phyloP scores from a whole-genome alignment of 768 basidiomycete species.

The Russula dissimulans region DNA sequence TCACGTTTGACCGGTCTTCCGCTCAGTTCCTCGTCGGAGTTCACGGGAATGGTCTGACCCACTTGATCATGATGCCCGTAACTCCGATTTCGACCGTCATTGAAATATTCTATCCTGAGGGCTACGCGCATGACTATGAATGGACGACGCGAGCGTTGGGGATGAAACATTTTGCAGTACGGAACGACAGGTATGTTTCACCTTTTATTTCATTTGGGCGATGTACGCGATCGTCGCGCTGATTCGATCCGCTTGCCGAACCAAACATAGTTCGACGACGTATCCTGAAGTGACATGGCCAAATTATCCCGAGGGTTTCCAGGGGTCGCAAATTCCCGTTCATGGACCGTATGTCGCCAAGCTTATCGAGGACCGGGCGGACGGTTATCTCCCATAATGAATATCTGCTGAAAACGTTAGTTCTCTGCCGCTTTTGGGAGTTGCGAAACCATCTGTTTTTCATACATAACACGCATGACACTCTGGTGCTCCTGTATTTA shows the following conservation, averaged over 20 bases:
- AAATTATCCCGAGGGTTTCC: constrained; percentile 78
- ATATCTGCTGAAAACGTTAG: no score
- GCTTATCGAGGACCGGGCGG: constrained; percentile 63
- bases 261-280: constrained; percentile 28
- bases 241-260: neutral
- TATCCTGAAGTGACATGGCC: constrained; percentile 44
- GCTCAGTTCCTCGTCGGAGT: constrained; percentile 18
- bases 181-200: constrained; percentile 60
- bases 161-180: constrained; percentile 66
- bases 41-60: constrained; percentile 68
- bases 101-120: constrained; percentile 73
- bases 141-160: constrained; percentile 72
- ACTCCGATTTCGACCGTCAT: constrained; percentile 72
- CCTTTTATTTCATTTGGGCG: constrained; percentile 13
- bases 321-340: constrained; percentile 68
- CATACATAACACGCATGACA: no score
- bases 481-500: no score
- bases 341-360: constrained; percentile 54
- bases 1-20: neutral
- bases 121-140: constrained; percentile 81
- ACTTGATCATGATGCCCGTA: constrained; percentile 76
- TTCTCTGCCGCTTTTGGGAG: no score
- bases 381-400: constrained; percentile 23
- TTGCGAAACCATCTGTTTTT: no score
- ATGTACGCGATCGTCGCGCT: neutral